Evolutionary conservation across 306 rosid genomes (phyloP), one percentile per base, ranked within the genome.

Genomic region (Astragalus membranaceus): DNA sequence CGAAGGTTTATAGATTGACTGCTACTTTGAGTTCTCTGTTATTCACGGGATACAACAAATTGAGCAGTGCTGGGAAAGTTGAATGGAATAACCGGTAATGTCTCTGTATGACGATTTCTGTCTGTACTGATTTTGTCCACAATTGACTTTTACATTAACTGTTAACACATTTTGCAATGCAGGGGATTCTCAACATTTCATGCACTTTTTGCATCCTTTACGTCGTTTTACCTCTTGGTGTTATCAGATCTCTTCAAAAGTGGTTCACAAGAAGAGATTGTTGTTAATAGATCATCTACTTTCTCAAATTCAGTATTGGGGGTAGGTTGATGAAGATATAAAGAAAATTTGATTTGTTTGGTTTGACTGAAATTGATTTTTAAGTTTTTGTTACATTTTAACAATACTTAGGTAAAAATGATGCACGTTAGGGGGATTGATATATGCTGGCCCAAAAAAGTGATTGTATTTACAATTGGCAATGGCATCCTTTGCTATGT

Each of bases 121-220:
- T 58, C 41, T 52, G 4, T 48, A 29, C 77, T 57, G 47, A 10
- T 54, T 79, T 46, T 75, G 8, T 77, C 35, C 41, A 59, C 14
- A 43, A 68, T 67, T 72, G 57, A 36, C 36, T 49, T 70, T 67
- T 80, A 7, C 5, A 50, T 73, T 61, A 73, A 63, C 26, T 48
- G 23, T 48, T 14, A 23, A 36, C 64, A 23, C 2, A 29, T 61
- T 73, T 78, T 71, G 37, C 26, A 56, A 57, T 70, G 62, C 88
- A 92, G 98, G 90, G 98, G 98, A 41, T 79, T 92, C 87, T 92
- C 98, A 58, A 92, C 98, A 52, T 79, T 84, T 70, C 98, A 92
- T 76, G 98, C 98, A 58, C 55, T 92, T 62, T 80, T 87, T 48
- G 96, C 82, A 43, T 85, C 96, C 10, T 58, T 85, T 76, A 67